Evolutionary conservation across 495 filamentous ascomycete genomes (phyloP), one percentile per base, ranked within the genome.

Genomic region (Thozetella sp.): DNA sequence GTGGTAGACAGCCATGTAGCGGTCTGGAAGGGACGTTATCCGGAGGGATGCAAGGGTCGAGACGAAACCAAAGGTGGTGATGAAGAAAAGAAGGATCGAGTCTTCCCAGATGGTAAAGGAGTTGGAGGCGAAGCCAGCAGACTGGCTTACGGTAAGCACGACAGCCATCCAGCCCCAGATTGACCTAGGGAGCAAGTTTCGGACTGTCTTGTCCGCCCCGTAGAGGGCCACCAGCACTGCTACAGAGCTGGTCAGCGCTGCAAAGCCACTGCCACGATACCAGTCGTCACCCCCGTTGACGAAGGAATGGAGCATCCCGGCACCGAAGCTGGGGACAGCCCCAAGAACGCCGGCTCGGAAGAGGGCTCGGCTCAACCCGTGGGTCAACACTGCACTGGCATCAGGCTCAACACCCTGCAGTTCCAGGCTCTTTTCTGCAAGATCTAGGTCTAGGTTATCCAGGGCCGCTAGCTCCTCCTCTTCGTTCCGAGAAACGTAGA

Each of bases 91-190:
- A n/a, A 96, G 80, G 50, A 96, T 97, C 19, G 93, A 90, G 64
- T 98, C 96, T 76, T 99, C 95, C 96, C 96, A 98, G 61, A 99
- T 97, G 3, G 94, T 98, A 74, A 93, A 99, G 1, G 95, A 98
- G 69, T 98, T 99, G 3, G 95, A 94, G 0, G 93, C 95, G 73
- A 97, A 98, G 37, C 93, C 94, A 62, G 91, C 75, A 17, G 91
- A 95, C 69, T 96, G 92, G 62, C 86, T 85, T 24, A 91, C 70
- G 0, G 93, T 94, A 63, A 97, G 91, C 24, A 93, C 68, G 43
- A 93, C 71, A 1, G 91, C 88, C 55, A 97, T 79, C 88, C 91
- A 92, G 19, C 92, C 91, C 94, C 93, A 98, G 54, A 93, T 70
- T 0, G 87, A 88, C n/a, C 68, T 85, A 0, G 94, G 93, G n/a